Evolutionary conservation across 2,329 filamentous ascomycete species (phyloP).

Genomic region (Teratosphaeria epicoccoides): DNA sequence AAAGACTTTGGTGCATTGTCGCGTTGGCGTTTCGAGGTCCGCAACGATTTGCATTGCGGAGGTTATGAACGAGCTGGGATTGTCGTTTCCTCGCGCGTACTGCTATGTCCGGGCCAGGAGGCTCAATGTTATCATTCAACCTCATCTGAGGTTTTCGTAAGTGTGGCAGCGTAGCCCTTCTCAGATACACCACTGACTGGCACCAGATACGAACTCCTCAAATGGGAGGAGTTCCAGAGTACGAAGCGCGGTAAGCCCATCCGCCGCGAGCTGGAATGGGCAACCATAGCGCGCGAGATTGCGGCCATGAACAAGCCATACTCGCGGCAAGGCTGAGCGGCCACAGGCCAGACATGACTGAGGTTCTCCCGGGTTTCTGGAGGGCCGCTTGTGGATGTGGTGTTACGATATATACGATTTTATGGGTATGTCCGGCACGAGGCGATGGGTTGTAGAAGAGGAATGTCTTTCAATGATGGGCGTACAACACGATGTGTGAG

Average conservation of each 20-base stretch:
- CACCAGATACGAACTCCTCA: slow-evolving; percentile 66
- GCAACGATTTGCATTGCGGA: slow-evolving; percentile 99
- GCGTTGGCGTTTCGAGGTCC: slow-evolving; percentile 88
- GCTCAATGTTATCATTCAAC: slow-evolving; percentile 96
- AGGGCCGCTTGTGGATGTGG: not conserved
- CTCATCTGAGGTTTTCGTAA: slow-evolving; percentile 80
- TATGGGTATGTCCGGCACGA: not conserved
- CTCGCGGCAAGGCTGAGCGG: slow-evolving; percentile 45
- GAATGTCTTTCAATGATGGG: not conserved
- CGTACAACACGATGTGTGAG: not conserved
- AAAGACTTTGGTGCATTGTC: slow-evolving; percentile 88
- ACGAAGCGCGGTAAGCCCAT: slow-evolving; percentile 43
- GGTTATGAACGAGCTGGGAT: slow-evolving; percentile 70
- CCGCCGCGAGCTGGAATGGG: slow-evolving; percentile 82
- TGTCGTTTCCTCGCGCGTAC: slow-evolving; percentile 87
- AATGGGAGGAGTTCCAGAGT: slow-evolving; percentile 79
- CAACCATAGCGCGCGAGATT: slow-evolving; percentile 76
- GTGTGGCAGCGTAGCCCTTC: slow-evolving; percentile 8
- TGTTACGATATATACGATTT: not conserved
- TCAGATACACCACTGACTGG: slow-evolving; percentile 4
- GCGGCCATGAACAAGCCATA: slow-evolving; percentile 95
- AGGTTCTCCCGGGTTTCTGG: not conserved
- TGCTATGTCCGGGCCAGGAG: slow-evolving; percentile 89
- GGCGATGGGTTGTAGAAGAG: not conserved
- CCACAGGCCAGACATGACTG: not conserved